Evolutionary conservation across 73 alveolate genomes (phyloP).

Genomic region (Blepharisma japonicum): DNA sequence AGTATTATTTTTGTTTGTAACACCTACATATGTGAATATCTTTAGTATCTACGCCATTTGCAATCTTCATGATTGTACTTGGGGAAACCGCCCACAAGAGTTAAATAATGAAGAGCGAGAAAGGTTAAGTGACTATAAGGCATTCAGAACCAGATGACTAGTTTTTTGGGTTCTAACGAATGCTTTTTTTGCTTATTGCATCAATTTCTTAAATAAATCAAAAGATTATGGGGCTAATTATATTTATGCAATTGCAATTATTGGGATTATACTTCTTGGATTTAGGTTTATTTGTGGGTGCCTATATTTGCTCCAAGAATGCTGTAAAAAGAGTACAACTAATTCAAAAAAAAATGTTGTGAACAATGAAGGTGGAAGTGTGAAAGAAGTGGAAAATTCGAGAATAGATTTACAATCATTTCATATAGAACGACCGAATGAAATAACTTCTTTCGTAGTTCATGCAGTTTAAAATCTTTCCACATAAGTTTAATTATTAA

Average conservation of each 20-base stretch:
- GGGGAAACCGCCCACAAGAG: slow-evolving; percentile 31
- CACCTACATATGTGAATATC: slow-evolving; percentile 29
- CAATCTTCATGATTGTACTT: slow-evolving; percentile 26
- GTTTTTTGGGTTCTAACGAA: not conserved
- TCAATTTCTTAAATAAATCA: not conserved
- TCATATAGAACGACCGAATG: too few relatives aligned
- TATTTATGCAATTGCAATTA: not conserved
- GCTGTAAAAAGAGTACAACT: not conserved
- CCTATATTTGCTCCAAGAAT: not conserved
- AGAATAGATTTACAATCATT: too few relatives aligned
- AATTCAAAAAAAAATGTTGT: too few relatives aligned
- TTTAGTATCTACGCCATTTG: slow-evolving; percentile 16
- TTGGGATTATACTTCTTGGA: not conserved
- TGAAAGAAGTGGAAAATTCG: too few relatives aligned
- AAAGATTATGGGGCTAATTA: not conserved
- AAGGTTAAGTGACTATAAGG: not conserved
- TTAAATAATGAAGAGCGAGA: slow-evolving; percentile 12
- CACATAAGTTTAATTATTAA: too few relatives aligned
- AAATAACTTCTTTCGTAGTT: too few relatives aligned
- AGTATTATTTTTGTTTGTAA: not conserved
- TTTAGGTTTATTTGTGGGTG: slow-evolving; percentile 6
- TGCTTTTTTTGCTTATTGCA: not conserved
- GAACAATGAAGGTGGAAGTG: too few relatives aligned
- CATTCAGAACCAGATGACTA: slow-evolving; percentile 10
- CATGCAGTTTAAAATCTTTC: too few relatives aligned